Evolutionary conservation across 805 yeast species (phyloP), one percentile per base, ranked within the genome.

Genomic region (Metschnikowia drakensbergensis): DNA sequence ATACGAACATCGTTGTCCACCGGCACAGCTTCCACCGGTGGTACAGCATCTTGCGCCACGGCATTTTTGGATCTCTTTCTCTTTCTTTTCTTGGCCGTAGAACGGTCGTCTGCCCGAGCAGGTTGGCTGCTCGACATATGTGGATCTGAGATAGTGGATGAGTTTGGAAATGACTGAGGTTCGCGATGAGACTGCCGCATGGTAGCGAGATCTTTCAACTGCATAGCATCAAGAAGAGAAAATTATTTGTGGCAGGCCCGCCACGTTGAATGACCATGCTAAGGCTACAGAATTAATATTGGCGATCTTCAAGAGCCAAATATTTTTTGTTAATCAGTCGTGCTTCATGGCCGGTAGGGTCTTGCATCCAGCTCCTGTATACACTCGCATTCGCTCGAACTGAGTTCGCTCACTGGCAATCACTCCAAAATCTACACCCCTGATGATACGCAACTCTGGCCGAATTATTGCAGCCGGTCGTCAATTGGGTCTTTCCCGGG

Each of bases 61-160:
- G 30, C 36, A 11, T 57, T 53, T 50, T 63, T 67, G 37, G 61
- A 59, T 37, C 54, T 57, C 47, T 54, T 55, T 42, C 59, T 54
- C 50, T 51, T 55, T 43, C 59, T 48, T 25, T 55, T 55, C 27
- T 52, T 54, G 35, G 29, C 28, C 10, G 45, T 50, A 25, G 51
- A 36, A 17, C 39, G 46, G 11, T 52, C 49, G 27, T 43, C 51
- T 17, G 42, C 40, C 29, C 40, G 47, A 22, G 25, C 34, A 34
- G 29, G 36, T 8, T 45, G 47, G 33, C 39, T 49, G 32, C 45
- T 49, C 23, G 54, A 45, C 54, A 51, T 51, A 17, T 17, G 23
- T 7, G 45, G 32, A 29, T n/a, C 28, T 26, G 36, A 5, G 36
- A 31, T 40, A 17, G 17, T 17, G 27, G 31, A 40, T 11, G 34